Evolutionary conservation across 345 rosid species (phyloP), one percentile per base, ranked within the genome.

Genomic region (Clarkia xantiana): DNA sequence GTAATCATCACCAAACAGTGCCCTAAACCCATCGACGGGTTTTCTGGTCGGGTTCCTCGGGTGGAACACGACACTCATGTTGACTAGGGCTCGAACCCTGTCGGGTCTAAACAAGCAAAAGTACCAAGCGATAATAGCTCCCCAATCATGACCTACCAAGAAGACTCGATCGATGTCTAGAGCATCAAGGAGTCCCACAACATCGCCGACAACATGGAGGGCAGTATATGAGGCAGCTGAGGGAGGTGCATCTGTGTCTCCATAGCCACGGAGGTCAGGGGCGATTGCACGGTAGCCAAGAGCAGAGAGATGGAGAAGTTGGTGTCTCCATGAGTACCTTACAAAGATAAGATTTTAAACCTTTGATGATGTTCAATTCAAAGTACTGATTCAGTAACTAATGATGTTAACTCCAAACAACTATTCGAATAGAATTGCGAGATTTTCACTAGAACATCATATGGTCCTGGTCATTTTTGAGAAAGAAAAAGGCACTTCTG

Each of bases 81-180:
- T 84, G 54, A 84, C 89, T 73, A 84, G n/a, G 5, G 86, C 81
- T 51, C 66, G 80, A 61, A 84, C 56, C 52, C 81, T 73, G 40
- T 81, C 94, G 40, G 94, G 89, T 29, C 89, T 49, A 2, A 84
- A 60, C 69, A 72, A 44, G 61, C 78, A 72, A 12, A 84, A 42
- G 58, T 63, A 44, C 94, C 94, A 80, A 16, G 89, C 83, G 0
- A 80, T 47, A 0, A 61, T 7, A 0, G 94, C 86, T 15, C 94
- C 89, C 94, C 94, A 84, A 47, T 84, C 89, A 44, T 84, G 94
- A 0, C 89, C 94, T 7, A 78, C 89, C 70, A 84, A 55, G 53
- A 74, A 80, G 48, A 70, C 87, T 49, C 14, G 60, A 6, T 70
- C 82, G n/a, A 75, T 52, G 11, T 55, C 68, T 29, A 68, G 46